A percentile compares a stretch with the other conserved stretches of the same genome.
These are phyloP conservation scores for Syzygium syzygioides DNA, from an alignment of 441 rosid species.

Conservation along the genomic window DNA sequence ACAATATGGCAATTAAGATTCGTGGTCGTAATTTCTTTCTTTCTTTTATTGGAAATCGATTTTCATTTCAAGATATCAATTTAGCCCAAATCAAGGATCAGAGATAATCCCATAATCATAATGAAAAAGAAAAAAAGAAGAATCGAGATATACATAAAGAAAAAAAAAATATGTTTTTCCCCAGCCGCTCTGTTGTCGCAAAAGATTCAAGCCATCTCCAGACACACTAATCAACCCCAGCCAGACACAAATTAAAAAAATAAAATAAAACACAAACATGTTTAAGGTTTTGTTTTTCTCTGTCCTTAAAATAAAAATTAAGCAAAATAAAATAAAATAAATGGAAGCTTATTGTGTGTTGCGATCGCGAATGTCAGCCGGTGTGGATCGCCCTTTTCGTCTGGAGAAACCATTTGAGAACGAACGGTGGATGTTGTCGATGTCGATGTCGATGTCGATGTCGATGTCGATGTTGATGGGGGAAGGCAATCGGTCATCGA, in stretches of 20 bases:
- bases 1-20: neutral
- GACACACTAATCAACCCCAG: neutral
- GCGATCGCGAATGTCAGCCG: neutral
- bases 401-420: neutral
- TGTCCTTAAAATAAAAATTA: neutral
- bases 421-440: neutral
- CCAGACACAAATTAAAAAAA: neutral
- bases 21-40: neutral
- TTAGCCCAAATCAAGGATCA: neutral
- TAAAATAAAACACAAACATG: neutral
- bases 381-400: neutral
- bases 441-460: neutral
- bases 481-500: neutral
- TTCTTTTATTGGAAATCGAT: neutral
- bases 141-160: neutral
- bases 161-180: neutral
- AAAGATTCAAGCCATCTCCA: neutral
- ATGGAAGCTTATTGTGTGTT: neutral
- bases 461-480: neutral
- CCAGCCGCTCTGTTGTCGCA: neutral
- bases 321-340: neutral
- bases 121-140: neutral
- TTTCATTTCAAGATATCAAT: neutral
- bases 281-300: neutral
- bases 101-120: neutral